Percentiles rank a stretch among this genome's conserved stretches.
Evolutionary conservation across 306 rosid species (phyloP).

Genomic region (Cicer pinnatifidum): DNA sequence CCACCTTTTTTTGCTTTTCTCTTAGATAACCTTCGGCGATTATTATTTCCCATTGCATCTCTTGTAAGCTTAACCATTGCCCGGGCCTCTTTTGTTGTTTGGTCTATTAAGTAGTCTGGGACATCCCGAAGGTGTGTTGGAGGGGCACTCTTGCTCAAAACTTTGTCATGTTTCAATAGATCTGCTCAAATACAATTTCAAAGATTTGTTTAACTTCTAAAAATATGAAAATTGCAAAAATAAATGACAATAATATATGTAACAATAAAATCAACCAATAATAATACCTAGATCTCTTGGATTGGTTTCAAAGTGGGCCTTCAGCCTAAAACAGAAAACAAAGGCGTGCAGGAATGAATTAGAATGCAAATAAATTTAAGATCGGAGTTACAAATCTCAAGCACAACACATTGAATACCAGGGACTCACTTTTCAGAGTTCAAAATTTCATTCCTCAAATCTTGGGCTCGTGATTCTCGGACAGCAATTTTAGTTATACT

Average conservation of each 20-base stretch:
- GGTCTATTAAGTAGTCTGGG: slow-evolving; percentile 82
- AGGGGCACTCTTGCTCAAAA: slow-evolving; percentile 87
- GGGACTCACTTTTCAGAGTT: slow-evolving; percentile 87
- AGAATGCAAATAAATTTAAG: slow-evolving; percentile 30
- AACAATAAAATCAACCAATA: slow-evolving; percentile 39
- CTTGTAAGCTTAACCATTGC: slow-evolving; percentile 70
- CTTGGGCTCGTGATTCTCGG: slow-evolving; percentile 87
- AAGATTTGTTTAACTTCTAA: slow-evolving; percentile 20
- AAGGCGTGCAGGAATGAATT: slow-evolving; percentile 34
- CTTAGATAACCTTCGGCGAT: slow-evolving; percentile 52
- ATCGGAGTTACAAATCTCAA: slow-evolving; percentile 17
- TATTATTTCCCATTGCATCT: slow-evolving; percentile 69
- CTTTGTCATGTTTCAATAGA: slow-evolving; percentile 89
- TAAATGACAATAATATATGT: not conserved
- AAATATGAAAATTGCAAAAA: slow-evolving; percentile 1
- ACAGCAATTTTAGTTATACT: slow-evolving; percentile 88
- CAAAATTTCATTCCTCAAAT: slow-evolving; percentile 90
- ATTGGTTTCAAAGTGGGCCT: slow-evolving; percentile 75
- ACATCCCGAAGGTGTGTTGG: slow-evolving; percentile 81
- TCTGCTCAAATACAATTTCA: slow-evolving; percentile 58
- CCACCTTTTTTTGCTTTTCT: slow-evolving; percentile 55
- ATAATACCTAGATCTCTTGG: slow-evolving; percentile 75
- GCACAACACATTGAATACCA: not conserved
- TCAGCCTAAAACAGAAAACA: slow-evolving; percentile 60
- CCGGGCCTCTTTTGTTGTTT: slow-evolving; percentile 81